Percentiles rank a stretch among this genome's conserved stretches.
Conservation (phyloP, 2,329 filamentous ascomycete species). For the Pestalotiopsis sp. region DNA sequence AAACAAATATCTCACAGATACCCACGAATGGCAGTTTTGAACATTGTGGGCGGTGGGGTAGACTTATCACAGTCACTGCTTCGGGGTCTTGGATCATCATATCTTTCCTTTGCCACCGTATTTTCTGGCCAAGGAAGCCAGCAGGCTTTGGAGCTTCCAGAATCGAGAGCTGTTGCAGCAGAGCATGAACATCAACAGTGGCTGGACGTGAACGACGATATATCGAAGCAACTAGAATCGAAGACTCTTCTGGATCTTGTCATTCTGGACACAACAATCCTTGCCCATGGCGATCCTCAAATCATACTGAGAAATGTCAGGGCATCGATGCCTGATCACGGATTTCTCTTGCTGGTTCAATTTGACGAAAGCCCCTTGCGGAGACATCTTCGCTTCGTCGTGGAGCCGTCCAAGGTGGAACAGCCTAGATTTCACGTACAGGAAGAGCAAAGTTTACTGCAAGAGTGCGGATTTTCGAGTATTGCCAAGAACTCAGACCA, state of each 20-base stretch:
- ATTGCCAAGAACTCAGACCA: slow-evolving; percentile 35
- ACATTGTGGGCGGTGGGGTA: slow-evolving; percentile 34
- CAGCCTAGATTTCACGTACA: slow-evolving; percentile 30
- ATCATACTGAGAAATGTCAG: slow-evolving; percentile 30
- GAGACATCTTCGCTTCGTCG: slow-evolving; percentile 19
- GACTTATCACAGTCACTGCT: slow-evolving; percentile 35
- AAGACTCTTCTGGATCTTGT: slow-evolving; percentile 30
- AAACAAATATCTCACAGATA: slow-evolving; percentile 42
- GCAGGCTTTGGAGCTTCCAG: slow-evolving; percentile 10
- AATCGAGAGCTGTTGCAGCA: slow-evolving; percentile 7
- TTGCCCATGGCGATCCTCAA: slow-evolving; percentile 26
- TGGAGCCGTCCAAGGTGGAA: slow-evolving; percentile 3
- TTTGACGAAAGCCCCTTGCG: slow-evolving; percentile 19
- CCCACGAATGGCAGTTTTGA: slow-evolving; percentile 41
- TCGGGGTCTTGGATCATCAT: slow-evolving; percentile 31
- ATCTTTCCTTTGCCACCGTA: slow-evolving; percentile 33
- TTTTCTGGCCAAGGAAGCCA: slow-evolving; percentile 6
- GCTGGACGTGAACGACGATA: slow-evolving; percentile 13
- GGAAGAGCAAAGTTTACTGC: slow-evolving; percentile 36
- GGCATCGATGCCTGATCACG: slow-evolving; percentile 37
- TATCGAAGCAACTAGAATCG: slow-evolving; percentile 22
- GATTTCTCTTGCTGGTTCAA: slow-evolving; percentile 36
- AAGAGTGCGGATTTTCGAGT: slow-evolving; percentile 35
- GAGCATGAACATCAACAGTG: background rate
- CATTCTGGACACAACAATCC: slow-evolving; percentile 36